Conservation (phyloP, 345 rosid species). For the Lepidium sativum region DNA sequence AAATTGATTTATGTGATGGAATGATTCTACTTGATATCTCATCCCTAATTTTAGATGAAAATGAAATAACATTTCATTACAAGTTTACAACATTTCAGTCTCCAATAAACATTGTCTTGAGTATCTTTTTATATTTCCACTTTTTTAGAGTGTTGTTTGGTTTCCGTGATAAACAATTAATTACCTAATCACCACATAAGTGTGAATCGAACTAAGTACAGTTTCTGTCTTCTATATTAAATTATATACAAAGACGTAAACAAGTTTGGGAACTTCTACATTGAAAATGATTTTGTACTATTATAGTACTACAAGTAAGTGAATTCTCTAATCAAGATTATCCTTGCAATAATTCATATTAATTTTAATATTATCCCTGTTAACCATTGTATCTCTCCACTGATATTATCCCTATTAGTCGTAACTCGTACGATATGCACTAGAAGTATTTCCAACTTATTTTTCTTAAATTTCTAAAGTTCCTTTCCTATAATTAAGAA, state of each 20-base stretch:
- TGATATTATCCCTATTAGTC: slow-evolving; percentile 7
- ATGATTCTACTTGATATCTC: too few species aligned
- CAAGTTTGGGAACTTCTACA: background rate
- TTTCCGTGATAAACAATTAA: background rate
- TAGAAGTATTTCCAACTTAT: background rate
- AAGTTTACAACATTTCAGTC: background rate
- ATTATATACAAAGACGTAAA: background rate
- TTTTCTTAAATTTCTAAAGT: slow-evolving; percentile 4
- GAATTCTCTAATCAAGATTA: background rate
- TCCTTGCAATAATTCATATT: background rate
- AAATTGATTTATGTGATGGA: too few species aligned
- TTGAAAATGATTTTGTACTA: background rate
- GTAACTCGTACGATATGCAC: slow-evolving; percentile 11
- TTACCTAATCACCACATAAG: background rate
- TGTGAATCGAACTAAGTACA: background rate
- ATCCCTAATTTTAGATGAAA: background rate
- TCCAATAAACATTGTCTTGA: background rate
- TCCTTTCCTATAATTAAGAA: background rate
- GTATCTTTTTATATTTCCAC: background rate
- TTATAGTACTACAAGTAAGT: background rate
- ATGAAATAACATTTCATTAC: background rate
- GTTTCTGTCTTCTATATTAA: background rate
- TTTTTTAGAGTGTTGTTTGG: background rate
- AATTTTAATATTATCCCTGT: background rate
- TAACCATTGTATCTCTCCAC: background rate